Base-by-base conservation (phyloP, 2,329 filamentous ascomycete genomes). In the Metarhizium rileyi region DNA sequence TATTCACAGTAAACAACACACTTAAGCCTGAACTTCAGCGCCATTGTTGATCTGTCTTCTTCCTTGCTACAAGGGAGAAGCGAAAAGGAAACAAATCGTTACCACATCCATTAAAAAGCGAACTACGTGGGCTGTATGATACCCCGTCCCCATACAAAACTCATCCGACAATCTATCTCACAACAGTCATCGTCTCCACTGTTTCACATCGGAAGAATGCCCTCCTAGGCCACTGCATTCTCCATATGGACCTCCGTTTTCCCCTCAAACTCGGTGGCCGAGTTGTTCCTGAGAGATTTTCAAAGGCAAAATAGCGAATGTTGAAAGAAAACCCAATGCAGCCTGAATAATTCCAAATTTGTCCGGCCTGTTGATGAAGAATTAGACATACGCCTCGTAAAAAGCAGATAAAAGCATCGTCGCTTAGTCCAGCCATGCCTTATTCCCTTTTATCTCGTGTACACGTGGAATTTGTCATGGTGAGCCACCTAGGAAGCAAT, bases 321-420 rank as follows among this genome's bases (percentile, higher is more conserved):
- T 60, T 55, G 53, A 53, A 33, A 41, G 20, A 14, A 40, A 28
- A 47, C 55, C 56, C 57, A 54, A 52, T 56, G 50, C 59, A 50
- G 52, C 54, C 55, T 57, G 48, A 52, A 55, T 55, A 53, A 54
- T 55, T 59, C 53, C 56, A 59, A 60, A 20, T 56, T 53, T 56
- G 54, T 59, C 53, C 55, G 59, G 30, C 50, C 54, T 57, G 40
- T 55, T 46, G 50, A 54, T 52, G 54, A 59, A 55, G 53, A 50
- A 55, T 58, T 54, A 41, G 58, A 56, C 53, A 54, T 56, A 49
- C 59, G 59, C 60, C 56, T 56, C 54, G 52, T 55, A 61, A 64
- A 58, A 59, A 49, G 56, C 52, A 61, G 50, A 58, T 54, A 36
- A n/a, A 47, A 53, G 58, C 52, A 51, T 54, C 51, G 55, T 61